A percentile compares a stretch with the other conserved stretches of the same genome.
These are phyloP conservation scores for Hanseniaspora sp. DNA, from an alignment of 1,139 yeast genomes.

Conservation along the genomic window DNA sequence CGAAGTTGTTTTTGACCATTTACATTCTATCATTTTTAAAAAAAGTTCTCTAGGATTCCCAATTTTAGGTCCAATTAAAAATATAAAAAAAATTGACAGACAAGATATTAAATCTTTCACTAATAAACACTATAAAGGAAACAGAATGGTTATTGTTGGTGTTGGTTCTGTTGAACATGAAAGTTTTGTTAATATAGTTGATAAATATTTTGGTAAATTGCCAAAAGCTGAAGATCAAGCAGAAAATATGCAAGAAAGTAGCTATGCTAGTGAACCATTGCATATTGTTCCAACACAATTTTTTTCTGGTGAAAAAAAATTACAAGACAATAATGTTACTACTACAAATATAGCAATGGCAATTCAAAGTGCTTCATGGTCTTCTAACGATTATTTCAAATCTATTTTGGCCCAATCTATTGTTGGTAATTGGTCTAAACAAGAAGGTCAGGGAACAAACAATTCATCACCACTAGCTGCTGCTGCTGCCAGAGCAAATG, in stretches of 20 bases:
- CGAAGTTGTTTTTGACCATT: constrained; percentile 93
- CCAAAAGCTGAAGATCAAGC: constrained; percentile 43
- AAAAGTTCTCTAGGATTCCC: constrained; percentile 94
- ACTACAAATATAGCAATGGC: constrained; percentile 87
- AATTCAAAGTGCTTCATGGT: constrained; percentile 98
- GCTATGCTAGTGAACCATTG: constrained; percentile 62
- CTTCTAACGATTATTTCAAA: constrained; percentile 86
- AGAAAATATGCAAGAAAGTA: constrained; percentile 41
- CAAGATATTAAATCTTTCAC: constrained; percentile 71
- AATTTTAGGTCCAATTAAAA: constrained; percentile 87
- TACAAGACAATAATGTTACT: constrained; percentile 74
- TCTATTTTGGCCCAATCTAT: constrained; percentile 95
- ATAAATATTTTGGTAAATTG: constrained; percentile 64
- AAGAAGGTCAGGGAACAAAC: constrained; percentile 63
- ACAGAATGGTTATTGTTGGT: constrained; percentile 93
- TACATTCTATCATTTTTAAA: constrained; percentile 84
- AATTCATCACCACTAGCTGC: constrained; percentile 71
- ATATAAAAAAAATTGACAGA: constrained; percentile 69
- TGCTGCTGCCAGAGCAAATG: constrained; percentile 52
- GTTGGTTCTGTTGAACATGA: constrained; percentile 90
- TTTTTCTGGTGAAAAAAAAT: constrained; percentile 74
- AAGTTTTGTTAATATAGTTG: constrained; percentile 64
- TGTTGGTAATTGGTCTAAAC: constrained; percentile 95
- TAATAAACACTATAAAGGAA: constrained; percentile 80
- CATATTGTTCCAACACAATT: constrained; percentile 44